Base-by-base conservation (phyloP, 2,329 filamentous ascomycete genomes). In the Claviceps citrina region DNA sequence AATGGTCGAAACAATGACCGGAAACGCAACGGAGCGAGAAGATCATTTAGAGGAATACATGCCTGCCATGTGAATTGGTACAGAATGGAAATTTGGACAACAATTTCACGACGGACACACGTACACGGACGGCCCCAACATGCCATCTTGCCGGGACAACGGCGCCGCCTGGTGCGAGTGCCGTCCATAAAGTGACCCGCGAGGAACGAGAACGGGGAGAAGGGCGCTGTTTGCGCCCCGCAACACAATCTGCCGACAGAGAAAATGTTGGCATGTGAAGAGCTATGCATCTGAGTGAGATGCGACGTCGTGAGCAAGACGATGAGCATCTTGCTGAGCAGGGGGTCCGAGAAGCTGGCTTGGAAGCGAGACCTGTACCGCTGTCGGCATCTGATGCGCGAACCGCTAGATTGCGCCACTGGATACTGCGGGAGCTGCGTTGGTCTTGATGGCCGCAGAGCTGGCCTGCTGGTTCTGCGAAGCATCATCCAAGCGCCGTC, bases 341-440 rank as follows among this genome's bases (percentile, higher is more conserved):
- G 8, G 25, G 16, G n/a, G 4, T 25, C 15, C 20, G 15, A 28
- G 4, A 18, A 15, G 34, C n/a, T 26, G 24, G 5, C 12, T 8
- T n/a, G 28, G 2, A 10, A 16, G n/a, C 16, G 32, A 15, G n/a
- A 25, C 8, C 15, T 31, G 24, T 28, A 31, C 30, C 22, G 31
- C 31, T 13, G 15, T 20, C 12, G 36, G 32, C 22, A 42, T 33
- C 20, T 39, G 31, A 34, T 26, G 42, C 32, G 32, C 42, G 36
- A 33, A 26, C 33, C 18, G 20, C 43, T 44, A 44, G 37, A 26
- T 34, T 25, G 43, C 40, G 40, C 40, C 30, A 31, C 43, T 39
- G n/a, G 39, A 33, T 34, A 39, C 19, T 18, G 18, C 28, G 18
- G 39, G 26, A 32, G 32, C 31, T 12, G 27, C 18, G 3, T 38